Evolutionary conservation across 352 stramenopile species (phyloP).

Genomic region (Phytophthora tentaculata): DNA sequence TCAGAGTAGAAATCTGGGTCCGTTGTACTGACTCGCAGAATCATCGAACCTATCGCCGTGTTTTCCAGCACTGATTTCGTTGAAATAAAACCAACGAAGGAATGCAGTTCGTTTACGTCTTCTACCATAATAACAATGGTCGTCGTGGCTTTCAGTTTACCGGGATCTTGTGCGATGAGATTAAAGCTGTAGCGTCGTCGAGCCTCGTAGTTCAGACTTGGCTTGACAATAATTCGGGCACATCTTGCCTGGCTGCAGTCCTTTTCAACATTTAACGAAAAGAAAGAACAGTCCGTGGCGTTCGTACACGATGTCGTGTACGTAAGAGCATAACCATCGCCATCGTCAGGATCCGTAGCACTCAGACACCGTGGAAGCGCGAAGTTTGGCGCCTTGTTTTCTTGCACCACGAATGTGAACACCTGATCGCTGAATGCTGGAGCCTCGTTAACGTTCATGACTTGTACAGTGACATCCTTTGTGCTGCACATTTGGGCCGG

Average conservation of each 20-base stretch:
- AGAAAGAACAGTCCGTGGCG: slow-evolving; percentile 41
- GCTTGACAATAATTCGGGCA: slow-evolving; percentile 44
- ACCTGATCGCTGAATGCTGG: slow-evolving; percentile 42
- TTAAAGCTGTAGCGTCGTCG: slow-evolving; percentile 46
- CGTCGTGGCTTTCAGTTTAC: slow-evolving; percentile 26
- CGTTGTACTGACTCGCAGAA: slow-evolving; percentile 36
- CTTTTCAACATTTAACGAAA: slow-evolving; percentile 43
- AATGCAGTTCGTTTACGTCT: slow-evolving; percentile 63
- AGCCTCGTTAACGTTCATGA: slow-evolving; percentile 63
- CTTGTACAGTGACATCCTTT: slow-evolving; percentile 45
- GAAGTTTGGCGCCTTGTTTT: slow-evolving; percentile 34
- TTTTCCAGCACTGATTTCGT: slow-evolving; percentile 46
- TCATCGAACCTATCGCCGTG: slow-evolving; percentile 18
- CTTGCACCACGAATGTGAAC: slow-evolving; percentile 44
- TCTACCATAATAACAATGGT: slow-evolving; percentile 45
- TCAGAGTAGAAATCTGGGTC: slow-evolving; percentile 50
- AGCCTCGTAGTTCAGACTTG: slow-evolving; percentile 50
- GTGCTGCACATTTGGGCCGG: slow-evolving; percentile 52
- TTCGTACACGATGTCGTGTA: slow-evolving; percentile 49
- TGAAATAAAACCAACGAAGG: slow-evolving; percentile 36
- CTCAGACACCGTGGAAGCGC: slow-evolving; percentile 44
- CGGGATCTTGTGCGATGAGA: slow-evolving; percentile 39
- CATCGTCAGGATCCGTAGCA: slow-evolving; percentile 51
- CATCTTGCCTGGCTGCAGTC: slow-evolving; percentile 45
- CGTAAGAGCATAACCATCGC: slow-evolving; percentile 40